Conservation (phyloP, 73 alveolate genomes). For the Symbiodinium natans region DNA sequence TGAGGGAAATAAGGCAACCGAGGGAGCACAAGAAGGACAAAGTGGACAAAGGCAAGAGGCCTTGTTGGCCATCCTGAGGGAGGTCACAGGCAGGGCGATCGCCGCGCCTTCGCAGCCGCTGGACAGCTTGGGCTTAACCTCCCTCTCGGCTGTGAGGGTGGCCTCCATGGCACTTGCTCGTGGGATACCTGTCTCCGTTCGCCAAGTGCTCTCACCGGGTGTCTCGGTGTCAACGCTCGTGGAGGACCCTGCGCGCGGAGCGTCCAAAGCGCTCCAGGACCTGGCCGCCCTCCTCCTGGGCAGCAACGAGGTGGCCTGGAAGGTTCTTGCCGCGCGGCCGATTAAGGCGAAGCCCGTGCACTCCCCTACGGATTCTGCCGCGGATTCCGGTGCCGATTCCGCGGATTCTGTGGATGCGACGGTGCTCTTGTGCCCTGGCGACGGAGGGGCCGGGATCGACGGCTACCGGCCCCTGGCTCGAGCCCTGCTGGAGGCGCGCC, state of each 20-base stretch:
- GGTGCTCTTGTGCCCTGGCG: conserved; percentile 67
- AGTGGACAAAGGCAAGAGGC: background rate
- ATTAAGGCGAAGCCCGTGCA: background rate
- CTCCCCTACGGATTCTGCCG: background rate
- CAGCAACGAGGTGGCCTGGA: background rate
- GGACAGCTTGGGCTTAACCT: conserved; percentile 45
- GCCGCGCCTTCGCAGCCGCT: background rate
- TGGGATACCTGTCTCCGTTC: conserved; percentile 27
- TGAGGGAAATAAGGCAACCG: too few relatives aligned
- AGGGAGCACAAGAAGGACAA: background rate
- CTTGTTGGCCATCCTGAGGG: background rate
- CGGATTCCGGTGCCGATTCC: background rate
- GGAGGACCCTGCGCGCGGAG: background rate
- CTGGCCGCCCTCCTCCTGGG: background rate
- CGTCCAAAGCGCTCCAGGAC: background rate
- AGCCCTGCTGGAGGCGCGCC: background rate
- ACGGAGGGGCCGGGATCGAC: conserved; percentile 41
- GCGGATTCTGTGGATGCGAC: background rate
- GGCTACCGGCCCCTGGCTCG: conserved; percentile 76
- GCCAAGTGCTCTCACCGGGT: conserved; percentile 48
- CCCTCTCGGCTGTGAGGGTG: conserved; percentile 50
- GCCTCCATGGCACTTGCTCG: background rate
- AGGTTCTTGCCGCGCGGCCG: background rate
- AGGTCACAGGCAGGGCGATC: background rate
- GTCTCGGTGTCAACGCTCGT: conserved; percentile 14